Percentiles rank a stretch among this genome's conserved stretches.
Evolutionary conservation across 2,329 filamentous ascomycete species (phyloP).

Genomic region (Paecilomyces niveus): DNA sequence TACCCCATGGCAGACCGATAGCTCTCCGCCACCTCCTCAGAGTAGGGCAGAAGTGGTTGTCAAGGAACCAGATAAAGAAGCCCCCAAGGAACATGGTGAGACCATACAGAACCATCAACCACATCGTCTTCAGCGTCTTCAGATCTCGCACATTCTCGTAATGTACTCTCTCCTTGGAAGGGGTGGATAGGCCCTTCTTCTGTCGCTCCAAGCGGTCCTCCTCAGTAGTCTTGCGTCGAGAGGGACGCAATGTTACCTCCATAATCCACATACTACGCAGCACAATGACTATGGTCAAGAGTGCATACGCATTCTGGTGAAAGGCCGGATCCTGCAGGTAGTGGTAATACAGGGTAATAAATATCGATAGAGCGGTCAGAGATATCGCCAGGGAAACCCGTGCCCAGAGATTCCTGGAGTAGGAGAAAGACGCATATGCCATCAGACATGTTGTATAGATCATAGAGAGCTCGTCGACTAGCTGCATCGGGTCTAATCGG

Average conservation of each 20-base stretch:
- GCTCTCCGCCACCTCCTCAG: slow-evolving; percentile 59
- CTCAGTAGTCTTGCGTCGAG: slow-evolving; percentile 43
- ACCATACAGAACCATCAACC: slow-evolving; percentile 64
- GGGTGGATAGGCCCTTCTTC: slow-evolving; percentile 28
- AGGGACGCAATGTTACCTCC: slow-evolving; percentile 58
- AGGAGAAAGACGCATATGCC: slow-evolving; percentile 68
- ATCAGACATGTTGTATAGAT: slow-evolving; percentile 66
- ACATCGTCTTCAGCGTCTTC: slow-evolving; percentile 61
- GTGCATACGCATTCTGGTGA: slow-evolving; percentile 71
- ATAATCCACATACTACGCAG: slow-evolving; percentile 71
- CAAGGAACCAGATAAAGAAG: slow-evolving; percentile 70
- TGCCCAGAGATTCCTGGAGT: slow-evolving; percentile 49
- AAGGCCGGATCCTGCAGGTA: slow-evolving; percentile 75
- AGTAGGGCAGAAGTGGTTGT: slow-evolving; percentile 66
- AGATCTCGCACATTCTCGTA: slow-evolving; percentile 50
- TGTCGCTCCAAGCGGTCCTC: slow-evolving; percentile 36
- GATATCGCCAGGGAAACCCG: slow-evolving; percentile 50
- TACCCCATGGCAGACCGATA: slow-evolving; percentile 71
- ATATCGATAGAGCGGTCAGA: slow-evolving; percentile 50
- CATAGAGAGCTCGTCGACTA: slow-evolving; percentile 64
- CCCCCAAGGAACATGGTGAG: slow-evolving; percentile 65
- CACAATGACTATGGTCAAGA: slow-evolving; percentile 64
- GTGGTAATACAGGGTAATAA: slow-evolving; percentile 76
- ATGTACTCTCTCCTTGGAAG: slow-evolving; percentile 38
- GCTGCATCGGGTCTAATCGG: slow-evolving; percentile 60